Conservation (phyloP, 371 early-diverging fungal genomes). For the Mitosporidium daphniae region DNA sequence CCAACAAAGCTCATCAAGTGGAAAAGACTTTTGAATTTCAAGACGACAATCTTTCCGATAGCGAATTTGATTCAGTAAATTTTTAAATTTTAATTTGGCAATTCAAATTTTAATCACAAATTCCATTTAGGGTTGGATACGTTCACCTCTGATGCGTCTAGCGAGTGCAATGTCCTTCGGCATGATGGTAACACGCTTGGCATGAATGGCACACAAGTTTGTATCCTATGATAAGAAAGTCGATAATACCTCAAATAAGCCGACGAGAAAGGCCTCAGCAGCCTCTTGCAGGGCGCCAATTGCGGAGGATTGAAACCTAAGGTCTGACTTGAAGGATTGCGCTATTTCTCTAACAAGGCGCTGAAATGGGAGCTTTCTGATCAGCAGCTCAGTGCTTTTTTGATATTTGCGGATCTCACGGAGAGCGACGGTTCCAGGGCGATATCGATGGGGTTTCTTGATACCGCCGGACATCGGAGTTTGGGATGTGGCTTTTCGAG, state of each 20-base stretch:
- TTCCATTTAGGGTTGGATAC: no score
- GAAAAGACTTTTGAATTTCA: no score
- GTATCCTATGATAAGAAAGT: no score
- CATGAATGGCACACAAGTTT: constrained; percentile 10
- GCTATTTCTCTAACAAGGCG: constrained; percentile 9
- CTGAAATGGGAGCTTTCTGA: constrained; percentile 61
- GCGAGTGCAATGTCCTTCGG: constrained; percentile 59
- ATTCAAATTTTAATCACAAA: no score
- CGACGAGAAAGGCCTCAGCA: constrained; percentile 9
- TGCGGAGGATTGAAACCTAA: constrained; percentile 10
- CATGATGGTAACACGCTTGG: constrained; percentile 17
- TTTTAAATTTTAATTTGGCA: no score
- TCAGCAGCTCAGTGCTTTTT: constrained; percentile 77
- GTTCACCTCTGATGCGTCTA: constrained; percentile 30
- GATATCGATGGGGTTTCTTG: constrained; percentile 51
- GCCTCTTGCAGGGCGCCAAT: constrained; percentile 12
- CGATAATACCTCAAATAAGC: constrained; percentile 11
- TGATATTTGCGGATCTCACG: constrained; percentile 90
- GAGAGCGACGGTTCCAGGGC: constrained; percentile 37
- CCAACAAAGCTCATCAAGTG: no score
- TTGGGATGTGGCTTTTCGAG: constrained; percentile 40
- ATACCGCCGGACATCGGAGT: no score
- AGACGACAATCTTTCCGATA: no score
- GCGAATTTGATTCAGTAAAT: no score
- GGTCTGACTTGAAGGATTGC: constrained; percentile 7